phyloP scores from a whole-genome alignment of 2,329 filamentous ascomycete genomes.

The Aspergillus sp. region DNA sequence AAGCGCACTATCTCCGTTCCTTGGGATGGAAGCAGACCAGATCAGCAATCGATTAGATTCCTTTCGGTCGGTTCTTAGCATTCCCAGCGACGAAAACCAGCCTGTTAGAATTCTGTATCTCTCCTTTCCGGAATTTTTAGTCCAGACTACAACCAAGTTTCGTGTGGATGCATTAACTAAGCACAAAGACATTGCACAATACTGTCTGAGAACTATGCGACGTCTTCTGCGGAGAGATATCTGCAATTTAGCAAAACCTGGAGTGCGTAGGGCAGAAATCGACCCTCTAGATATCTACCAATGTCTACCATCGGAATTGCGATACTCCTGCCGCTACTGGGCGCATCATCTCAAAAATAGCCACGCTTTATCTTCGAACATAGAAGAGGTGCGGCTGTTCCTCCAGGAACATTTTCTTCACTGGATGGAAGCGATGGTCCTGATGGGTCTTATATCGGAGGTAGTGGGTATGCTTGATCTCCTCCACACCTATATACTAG shows the following conservation, averaged over 20 bases:
- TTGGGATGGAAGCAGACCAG: no score
- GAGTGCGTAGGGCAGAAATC: slow-evolving; percentile 8
- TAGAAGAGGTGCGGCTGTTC: slow-evolving; percentile 9
- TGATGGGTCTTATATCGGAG: slow-evolving; percentile 16
- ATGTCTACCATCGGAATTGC: slow-evolving; percentile 17
- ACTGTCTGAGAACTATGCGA: slow-evolving; percentile 22
- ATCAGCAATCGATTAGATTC: no score
- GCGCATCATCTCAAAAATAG: slow-evolving; percentile 20
- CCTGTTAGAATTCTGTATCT: slow-evolving; percentile 17
- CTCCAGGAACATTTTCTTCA: slow-evolving; percentile 21
- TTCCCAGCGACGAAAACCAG: no score
- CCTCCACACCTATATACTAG: neutral
- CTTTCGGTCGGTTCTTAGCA: no score
- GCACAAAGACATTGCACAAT: slow-evolving; percentile 9
- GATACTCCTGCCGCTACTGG: slow-evolving; percentile 28
- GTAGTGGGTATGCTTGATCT: slow-evolving; percentile 9
- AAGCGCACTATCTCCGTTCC: no score
- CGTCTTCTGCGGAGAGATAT: slow-evolving; percentile 12
- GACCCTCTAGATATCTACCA: slow-evolving; percentile 3
- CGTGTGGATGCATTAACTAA: slow-evolving; percentile 9
- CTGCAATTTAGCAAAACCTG: slow-evolving; percentile 10
- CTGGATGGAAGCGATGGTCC: slow-evolving; percentile 23
- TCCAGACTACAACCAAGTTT: neutral
- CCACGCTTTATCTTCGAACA: neutral
- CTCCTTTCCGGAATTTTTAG: slow-evolving; percentile 33